Percentiles rank a stretch among this genome's conserved stretches.
These are phyloP conservation scores for Viola pubescens DNA, from an alignment of 441 rosid species.

Conservation along the genomic window DNA sequence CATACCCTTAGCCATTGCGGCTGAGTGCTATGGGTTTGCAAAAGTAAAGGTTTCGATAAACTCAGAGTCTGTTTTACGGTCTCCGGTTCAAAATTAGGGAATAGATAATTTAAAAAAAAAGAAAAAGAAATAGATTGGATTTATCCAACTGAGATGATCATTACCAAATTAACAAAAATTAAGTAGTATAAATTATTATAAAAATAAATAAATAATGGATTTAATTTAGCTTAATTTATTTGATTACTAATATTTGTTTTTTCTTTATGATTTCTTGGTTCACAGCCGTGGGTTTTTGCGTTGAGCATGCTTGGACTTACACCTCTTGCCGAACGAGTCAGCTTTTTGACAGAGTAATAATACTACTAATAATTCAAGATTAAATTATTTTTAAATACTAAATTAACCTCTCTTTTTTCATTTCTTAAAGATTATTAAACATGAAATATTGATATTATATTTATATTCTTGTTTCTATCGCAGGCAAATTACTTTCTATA, in stretches of 20 bases:
- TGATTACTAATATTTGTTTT: neutral
- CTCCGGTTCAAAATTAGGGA: too few relatives aligned
- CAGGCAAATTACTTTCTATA: constrained; percentile 82
- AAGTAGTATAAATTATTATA: too few relatives aligned
- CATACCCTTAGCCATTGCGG: constrained; percentile 46
- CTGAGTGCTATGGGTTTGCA: constrained; percentile 32
- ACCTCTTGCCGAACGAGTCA: constrained; percentile 83
- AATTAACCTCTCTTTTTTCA: too few relatives aligned
- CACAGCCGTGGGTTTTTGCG: constrained; percentile 73
- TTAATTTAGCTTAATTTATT: neutral
- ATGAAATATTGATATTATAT: too few relatives aligned
- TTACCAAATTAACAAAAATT: too few relatives aligned
- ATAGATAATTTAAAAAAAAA: too few relatives aligned
- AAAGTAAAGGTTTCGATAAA: constrained; percentile 27
- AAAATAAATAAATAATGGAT: neutral
- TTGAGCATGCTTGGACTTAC: constrained; percentile 71
- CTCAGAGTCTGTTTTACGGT: too few relatives aligned
- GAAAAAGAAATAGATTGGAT: too few relatives aligned
- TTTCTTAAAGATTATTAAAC: too few relatives aligned
- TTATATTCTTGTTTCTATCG: neutral
- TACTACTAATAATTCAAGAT: too few relatives aligned
- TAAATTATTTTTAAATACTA: too few relatives aligned
- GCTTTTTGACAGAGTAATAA: constrained; percentile 82
- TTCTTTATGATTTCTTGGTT: neutral
- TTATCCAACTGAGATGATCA: neutral